phyloP scores from a whole-genome alignment of 805 yeast genomes.

The Limtongia smithiae region DNA sequence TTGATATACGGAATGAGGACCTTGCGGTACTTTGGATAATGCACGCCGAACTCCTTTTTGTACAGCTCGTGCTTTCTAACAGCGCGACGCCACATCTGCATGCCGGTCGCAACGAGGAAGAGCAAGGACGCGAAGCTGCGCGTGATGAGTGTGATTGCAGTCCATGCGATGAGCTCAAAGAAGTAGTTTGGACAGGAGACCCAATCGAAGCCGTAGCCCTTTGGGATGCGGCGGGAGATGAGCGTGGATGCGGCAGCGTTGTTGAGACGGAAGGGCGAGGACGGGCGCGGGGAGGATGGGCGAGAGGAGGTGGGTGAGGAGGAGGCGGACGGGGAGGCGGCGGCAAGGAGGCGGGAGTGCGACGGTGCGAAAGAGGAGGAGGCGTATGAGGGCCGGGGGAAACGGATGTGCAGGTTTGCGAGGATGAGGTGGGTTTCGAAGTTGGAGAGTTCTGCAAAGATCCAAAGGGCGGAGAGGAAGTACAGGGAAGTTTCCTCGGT shows the following conservation, averaged over 20 bases:
- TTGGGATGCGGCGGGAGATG: conserved; percentile 63
- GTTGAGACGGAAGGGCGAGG: too few species aligned
- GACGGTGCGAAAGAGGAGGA: background rate
- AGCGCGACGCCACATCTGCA: conserved; percentile 92
- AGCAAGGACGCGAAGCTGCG: conserved; percentile 58
- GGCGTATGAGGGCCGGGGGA: conserved; percentile 38
- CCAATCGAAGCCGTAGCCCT: conserved; percentile 75
- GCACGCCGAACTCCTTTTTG: conserved; percentile 64
- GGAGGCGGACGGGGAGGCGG: background rate
- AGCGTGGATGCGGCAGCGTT: background rate
- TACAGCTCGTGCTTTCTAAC: conserved; percentile 73
- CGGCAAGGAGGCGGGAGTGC: background rate
- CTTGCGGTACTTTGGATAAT: conserved; percentile 76
- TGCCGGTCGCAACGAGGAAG: conserved; percentile 66
- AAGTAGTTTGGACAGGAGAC: conserved; percentile 94
- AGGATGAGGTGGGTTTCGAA: conserved; percentile 66
- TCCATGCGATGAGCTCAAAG: conserved; percentile 79
- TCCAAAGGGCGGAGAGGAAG: conserved; percentile 42
- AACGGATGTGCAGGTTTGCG: conserved; percentile 50
- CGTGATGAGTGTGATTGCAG: conserved; percentile 62
- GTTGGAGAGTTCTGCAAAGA: conserved; percentile 67
- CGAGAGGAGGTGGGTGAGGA: background rate
- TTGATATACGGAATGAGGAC: conserved; percentile 73
- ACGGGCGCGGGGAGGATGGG: background rate
- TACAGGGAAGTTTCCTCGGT: conserved; percentile 22